Conservation (phyloP, 192 early-diverging fungal genomes). For the Mortierella claussenii region DNA sequence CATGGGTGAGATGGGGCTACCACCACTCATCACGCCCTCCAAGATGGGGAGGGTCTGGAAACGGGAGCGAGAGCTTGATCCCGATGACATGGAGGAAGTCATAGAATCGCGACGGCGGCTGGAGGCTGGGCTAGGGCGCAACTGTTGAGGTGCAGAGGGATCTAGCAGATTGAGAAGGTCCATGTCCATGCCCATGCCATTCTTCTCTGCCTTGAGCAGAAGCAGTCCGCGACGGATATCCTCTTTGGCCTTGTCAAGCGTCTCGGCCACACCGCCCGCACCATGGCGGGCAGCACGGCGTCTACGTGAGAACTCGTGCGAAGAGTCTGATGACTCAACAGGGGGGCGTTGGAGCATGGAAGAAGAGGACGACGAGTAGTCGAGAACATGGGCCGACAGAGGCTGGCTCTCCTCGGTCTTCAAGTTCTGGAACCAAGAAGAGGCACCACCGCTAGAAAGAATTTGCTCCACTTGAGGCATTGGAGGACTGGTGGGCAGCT, state of each 20-base stretch:
- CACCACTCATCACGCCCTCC: slow-evolving; percentile 20
- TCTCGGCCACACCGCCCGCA: slow-evolving; percentile 38
- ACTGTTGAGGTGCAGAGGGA: slow-evolving; percentile 17
- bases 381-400: slow-evolving; percentile 30
- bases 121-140: slow-evolving; percentile 16
- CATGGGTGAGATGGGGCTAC: slow-evolving; percentile 39
- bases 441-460: slow-evolving; percentile 35
- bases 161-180: slow-evolving; percentile 45
- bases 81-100: slow-evolving; percentile 41
- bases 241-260: slow-evolving; percentile 54
- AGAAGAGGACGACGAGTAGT: slow-evolving; percentile 35
- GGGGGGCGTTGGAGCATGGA: slow-evolving; percentile 22
- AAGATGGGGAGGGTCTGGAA: slow-evolving; percentile 35
- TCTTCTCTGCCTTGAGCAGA: slow-evolving; percentile 55
- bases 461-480: slow-evolving; percentile 42
- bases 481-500: slow-evolving; percentile 36
- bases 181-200: slow-evolving; percentile 50
- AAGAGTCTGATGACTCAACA: slow-evolving; percentile 30
- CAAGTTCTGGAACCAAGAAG: slow-evolving; percentile 48
- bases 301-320: slow-evolving; percentile 35
- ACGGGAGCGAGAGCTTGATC: slow-evolving; percentile 29
- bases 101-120: slow-evolving; percentile 44
- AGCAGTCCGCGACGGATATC: slow-evolving; percentile 52
- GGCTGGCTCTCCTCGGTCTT: slow-evolving; percentile 51
- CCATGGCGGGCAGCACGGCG: slow-evolving; percentile 45